A percentile compares a stretch with the other conserved stretches of the same genome.
Conservation (phyloP, 176 grass and related monocot genomes). For the barley (Hordeum vulgare) region MorexV3_pseudomolecules_assembly NC_058519.1:355535657-355536156, state of each 20-base stretch:
- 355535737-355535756: background rate
- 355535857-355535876: slow-evolving; percentile 67
- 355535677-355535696: background rate
- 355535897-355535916: slow-evolving; percentile 95
- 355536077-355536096: too few relatives aligned
- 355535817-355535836: slow-evolving; percentile 3
- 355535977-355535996: too few relatives aligned
- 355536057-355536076: too few relatives aligned
- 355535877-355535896: slow-evolving; percentile 87
- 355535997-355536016: too few relatives aligned
- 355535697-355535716: background rate
- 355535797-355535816: slow-evolving; percentile 2
- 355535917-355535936: slow-evolving; percentile 94
- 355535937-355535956: too few relatives aligned
- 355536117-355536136: too few relatives aligned
- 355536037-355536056: too few relatives aligned
- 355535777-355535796: background rate
- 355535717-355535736: background rate
- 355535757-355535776: background rate
- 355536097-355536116: too few relatives aligned
- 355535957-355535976: too few relatives aligned
- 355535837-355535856: slow-evolving; percentile 8
- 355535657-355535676: too few relatives aligned
- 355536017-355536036: too few relatives aligned
- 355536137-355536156: too few relatives aligned